phyloP scores from a whole-genome alignment of 2,329 filamentous ascomycete species.

The Pseudocercospora eumusae region DNA sequence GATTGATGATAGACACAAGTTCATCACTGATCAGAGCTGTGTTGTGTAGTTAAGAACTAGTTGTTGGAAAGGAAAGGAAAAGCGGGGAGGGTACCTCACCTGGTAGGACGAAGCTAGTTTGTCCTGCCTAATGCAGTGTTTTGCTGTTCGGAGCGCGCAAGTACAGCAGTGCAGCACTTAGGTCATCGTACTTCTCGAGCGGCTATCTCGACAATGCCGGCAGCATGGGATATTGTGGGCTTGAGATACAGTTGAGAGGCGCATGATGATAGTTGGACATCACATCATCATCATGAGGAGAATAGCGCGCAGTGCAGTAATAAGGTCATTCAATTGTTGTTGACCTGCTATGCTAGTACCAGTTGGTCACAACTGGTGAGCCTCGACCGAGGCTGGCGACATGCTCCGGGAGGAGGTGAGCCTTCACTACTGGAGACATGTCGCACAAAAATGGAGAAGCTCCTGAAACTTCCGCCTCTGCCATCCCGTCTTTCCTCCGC shows the following conservation, averaged over 20 bases:
- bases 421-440: slow-evolving; percentile 21
- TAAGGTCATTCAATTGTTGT: slow-evolving; percentile 13
- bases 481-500: slow-evolving; percentile 1
- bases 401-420: slow-evolving; percentile 7
- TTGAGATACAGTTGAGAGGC: neutral
- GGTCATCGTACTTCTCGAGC: slow-evolving; percentile 5
- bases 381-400: slow-evolving; percentile 13
- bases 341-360: slow-evolving; percentile 17
- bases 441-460: slow-evolving; percentile 13
- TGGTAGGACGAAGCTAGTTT: neutral
- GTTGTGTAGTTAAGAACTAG: too few species aligned
- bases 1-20: neutral
- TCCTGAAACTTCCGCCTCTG: slow-evolving; percentile 19
- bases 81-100: neutral
- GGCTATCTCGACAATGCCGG: neutral
- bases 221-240: neutral
- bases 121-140: slow-evolving; percentile 1
- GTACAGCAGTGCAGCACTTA: neutral
- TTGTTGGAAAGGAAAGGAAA: slow-evolving; percentile 4
- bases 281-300: neutral
- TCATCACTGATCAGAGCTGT: neutral
- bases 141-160: neutral
- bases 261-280: neutral
- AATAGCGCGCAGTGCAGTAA: too few species aligned
- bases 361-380: slow-evolving; percentile 9